A percentile compares a stretch with the other conserved stretches of the same genome.
These are phyloP conservation scores for Viola odorata DNA, from an alignment of 345 rosid species.

Conservation along the genomic window DNA sequence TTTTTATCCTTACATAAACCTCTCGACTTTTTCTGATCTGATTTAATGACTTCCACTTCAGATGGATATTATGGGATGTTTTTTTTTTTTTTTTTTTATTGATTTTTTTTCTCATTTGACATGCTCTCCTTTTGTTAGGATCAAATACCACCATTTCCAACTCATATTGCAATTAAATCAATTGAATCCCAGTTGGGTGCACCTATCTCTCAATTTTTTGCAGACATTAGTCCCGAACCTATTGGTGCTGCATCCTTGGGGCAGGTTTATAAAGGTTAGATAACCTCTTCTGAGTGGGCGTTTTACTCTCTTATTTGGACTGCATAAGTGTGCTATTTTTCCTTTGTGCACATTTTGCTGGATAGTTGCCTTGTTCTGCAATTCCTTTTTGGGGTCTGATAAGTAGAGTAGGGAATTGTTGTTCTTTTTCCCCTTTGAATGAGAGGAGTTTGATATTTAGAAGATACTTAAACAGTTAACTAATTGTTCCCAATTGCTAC, in stretches of 20 bases:
- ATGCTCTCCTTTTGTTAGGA: constrained; percentile 46
- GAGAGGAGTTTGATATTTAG: no score
- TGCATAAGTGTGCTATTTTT: background rate
- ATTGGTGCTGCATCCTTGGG: constrained; percentile 95
- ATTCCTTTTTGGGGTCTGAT: no score
- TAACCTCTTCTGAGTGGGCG: constrained; percentile 12
- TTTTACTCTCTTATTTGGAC: background rate
- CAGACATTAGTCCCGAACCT: constrained; percentile 85
- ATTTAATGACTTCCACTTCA: constrained; percentile 1
- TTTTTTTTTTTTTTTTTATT: constrained; percentile 5
- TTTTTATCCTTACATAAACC: constrained; percentile 5
- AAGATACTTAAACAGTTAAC: constrained; percentile 12
- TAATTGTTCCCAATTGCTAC: constrained; percentile 23
- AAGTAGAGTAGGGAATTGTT: no score
- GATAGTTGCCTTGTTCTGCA: background rate
- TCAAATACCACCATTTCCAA: constrained; percentile 92
- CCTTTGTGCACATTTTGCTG: background rate
- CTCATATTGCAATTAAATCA: constrained; percentile 60
- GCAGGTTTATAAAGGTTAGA: constrained; percentile 94
- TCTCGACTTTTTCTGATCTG: constrained; percentile 4
- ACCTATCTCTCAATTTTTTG: constrained; percentile 62
- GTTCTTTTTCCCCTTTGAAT: no score
- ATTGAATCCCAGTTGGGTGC: constrained; percentile 78
- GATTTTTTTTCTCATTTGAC: constrained; percentile 7
- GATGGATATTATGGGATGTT: background rate